Percentiles rank a stretch among this genome's conserved stretches.
These are phyloP conservation scores for Curvularia sp. DNA, from an alignment of 2,329 filamentous ascomycete species.

Conservation along the genomic window DNA sequence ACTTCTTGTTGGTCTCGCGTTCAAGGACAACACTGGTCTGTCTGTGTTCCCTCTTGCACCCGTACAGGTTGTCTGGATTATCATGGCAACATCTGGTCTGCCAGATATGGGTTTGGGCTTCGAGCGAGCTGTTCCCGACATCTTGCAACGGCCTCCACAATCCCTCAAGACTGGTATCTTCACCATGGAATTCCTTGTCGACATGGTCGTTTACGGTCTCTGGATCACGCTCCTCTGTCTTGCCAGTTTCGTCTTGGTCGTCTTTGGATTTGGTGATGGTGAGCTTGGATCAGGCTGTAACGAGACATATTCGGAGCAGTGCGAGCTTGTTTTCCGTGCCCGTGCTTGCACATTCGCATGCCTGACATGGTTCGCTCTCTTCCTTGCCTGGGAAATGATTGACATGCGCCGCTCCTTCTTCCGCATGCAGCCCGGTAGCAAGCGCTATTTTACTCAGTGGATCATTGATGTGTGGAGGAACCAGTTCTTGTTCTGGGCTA, in stretches of 20 bases:
- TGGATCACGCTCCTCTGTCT: constrained; percentile 46
- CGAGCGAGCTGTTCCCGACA: constrained; percentile 45
- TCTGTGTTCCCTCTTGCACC: constrained; percentile 49
- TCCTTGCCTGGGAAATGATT: constrained; percentile 81
- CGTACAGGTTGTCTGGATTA: constrained; percentile 50
- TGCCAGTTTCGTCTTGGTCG: constrained; percentile 43
- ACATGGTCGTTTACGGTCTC: constrained; percentile 48
- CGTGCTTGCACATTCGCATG: constrained; percentile 76
- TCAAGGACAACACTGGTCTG: constrained; percentile 41
- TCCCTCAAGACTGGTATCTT: constrained; percentile 43
- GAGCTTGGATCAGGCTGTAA: constrained; percentile 47
- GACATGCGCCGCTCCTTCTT: constrained; percentile 77
- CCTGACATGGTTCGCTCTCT: constrained; percentile 77
- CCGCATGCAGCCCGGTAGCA: constrained; percentile 70
- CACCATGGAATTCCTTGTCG: constrained; percentile 43
- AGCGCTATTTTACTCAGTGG: constrained; percentile 62
- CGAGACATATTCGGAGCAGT: constrained; percentile 39
- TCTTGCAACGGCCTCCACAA: constrained; percentile 29
- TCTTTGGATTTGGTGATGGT: constrained; percentile 45
- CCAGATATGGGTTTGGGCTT: constrained; percentile 48
- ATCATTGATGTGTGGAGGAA: constrained; percentile 73
- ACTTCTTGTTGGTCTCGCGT: constrained; percentile 45
- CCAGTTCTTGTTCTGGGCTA: constrained; percentile 64
- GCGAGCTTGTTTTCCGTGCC: constrained; percentile 56
- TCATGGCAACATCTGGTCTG: constrained; percentile 49